Percentiles rank a stretch among this genome's conserved stretches.
Conservation (phyloP, 306 rosid genomes). For the Cicer cuneatum region DNA sequence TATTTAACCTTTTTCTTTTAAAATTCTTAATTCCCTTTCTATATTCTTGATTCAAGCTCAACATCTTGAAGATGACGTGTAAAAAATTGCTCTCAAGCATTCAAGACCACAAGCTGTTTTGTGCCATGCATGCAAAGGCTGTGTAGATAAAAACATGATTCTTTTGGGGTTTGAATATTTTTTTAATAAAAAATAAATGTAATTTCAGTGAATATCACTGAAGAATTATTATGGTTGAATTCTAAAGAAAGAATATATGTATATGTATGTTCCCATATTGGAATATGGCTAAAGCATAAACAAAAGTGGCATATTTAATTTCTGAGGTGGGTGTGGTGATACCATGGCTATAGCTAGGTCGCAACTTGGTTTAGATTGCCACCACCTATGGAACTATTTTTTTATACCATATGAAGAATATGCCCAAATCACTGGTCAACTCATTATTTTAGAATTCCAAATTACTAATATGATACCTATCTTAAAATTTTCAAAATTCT, state of each 20-base stretch:
- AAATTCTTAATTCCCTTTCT: too few species aligned
- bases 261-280: background rate
- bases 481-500: too few species aligned
- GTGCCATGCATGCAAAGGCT: background rate
- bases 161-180: background rate
- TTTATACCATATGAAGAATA: background rate
- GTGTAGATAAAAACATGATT: background rate
- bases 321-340: background rate
- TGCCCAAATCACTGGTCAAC: conserved; percentile 24
- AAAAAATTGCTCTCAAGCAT: background rate
- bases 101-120: background rate
- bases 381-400: conserved; percentile 52
- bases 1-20: too few species aligned
- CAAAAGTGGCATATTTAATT: conserved; percentile 1
- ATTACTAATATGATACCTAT: too few species aligned
- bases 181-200: background rate
- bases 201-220: background rate
- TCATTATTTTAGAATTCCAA: background rate
- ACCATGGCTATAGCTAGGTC: conserved; percentile 52
- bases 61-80: too few species aligned
- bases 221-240: conserved; percentile 8
- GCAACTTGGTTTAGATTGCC: conserved; percentile 64
- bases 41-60: too few species aligned
- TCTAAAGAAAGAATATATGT: background rate
- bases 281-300: conserved; percentile 20